phyloP scores from a whole-genome alignment of 306 rosid species.

The Cicer chorassanicum region DNA sequence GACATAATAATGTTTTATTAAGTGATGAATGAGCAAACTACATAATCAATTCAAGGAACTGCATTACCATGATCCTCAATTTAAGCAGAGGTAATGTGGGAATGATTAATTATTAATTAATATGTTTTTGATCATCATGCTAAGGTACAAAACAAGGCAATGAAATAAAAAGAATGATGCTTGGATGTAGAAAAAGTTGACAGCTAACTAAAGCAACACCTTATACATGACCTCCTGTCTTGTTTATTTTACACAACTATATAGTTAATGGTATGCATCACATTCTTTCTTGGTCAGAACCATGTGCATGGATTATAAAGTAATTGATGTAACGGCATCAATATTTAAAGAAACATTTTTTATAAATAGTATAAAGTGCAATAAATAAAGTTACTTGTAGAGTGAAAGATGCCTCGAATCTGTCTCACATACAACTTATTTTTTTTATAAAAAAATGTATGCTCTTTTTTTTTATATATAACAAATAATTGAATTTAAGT shows the following conservation, averaged over 20 bases:
- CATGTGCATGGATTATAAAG: slow-evolving; percentile 53
- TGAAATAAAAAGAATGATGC: slow-evolving; percentile 35
- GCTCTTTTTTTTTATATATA: not conserved
- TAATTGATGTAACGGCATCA: slow-evolving; percentile 39
- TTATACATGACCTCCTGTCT: slow-evolving; percentile 46
- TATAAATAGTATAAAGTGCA: slow-evolving; percentile 45
- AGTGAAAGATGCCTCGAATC: slow-evolving; percentile 47
- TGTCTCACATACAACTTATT: slow-evolving; percentile 35
- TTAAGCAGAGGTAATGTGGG: slow-evolving; percentile 46
- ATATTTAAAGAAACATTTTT: slow-evolving; percentile 37
- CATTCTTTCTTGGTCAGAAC: slow-evolving; percentile 49
- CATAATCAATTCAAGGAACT: slow-evolving; percentile 31
- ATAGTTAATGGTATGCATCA: slow-evolving; percentile 50
- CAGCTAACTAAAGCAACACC: slow-evolving; percentile 53
- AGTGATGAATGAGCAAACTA: slow-evolving; percentile 23
- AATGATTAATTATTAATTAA: slow-evolving; percentile 33
- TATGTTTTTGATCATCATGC: slow-evolving; percentile 35
- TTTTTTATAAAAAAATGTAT: not conserved
- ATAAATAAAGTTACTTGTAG: slow-evolving; percentile 30
- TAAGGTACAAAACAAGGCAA: slow-evolving; percentile 46
- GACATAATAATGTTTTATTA: slow-evolving; percentile 17
- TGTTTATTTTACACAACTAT: slow-evolving; percentile 39
- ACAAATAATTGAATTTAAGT: too few relatives aligned
- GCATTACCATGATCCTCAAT: slow-evolving; percentile 42
- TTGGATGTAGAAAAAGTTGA: slow-evolving; percentile 50